These are phyloP conservation scores for Dendrobium officinale DNA, from an alignment of 106 monocot genomes.

Conservation along the genomic window DNA sequence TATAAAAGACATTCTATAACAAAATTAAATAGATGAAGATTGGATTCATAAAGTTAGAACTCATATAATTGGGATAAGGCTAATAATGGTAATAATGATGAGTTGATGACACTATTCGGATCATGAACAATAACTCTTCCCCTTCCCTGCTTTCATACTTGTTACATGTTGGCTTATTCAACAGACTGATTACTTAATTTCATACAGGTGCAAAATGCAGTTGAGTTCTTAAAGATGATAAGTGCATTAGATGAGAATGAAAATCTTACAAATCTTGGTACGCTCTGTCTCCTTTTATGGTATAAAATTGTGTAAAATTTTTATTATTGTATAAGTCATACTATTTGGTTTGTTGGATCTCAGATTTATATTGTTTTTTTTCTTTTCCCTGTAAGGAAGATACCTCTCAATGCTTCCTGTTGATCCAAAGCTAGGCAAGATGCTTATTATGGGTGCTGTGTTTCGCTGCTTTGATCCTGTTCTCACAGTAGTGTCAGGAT, in stretches of 20 bases:
- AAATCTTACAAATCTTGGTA: conserved; percentile 95
- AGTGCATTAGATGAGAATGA: conserved; percentile 88
- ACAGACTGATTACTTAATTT: not conserved
- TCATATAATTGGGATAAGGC: conserved; percentile 4
- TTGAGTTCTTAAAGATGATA: conserved; percentile 91
- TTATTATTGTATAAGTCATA: not conserved
- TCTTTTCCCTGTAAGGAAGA: conserved; percentile 36
- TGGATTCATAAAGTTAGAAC: not conserved
- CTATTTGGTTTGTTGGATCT: not conserved
- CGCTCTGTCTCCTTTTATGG: not conserved
- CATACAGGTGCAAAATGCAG: conserved; percentile 90
- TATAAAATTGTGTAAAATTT: not conserved
- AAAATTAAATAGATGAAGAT: not conserved
- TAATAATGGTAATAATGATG: not conserved
- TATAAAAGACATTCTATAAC: not conserved
- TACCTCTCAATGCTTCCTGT: conserved; percentile 99
- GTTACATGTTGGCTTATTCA: not conserved
- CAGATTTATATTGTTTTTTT: not conserved
- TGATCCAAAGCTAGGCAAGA: conserved; percentile 98
- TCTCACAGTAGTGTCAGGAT: conserved; percentile 86
- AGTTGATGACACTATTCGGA: not conserved
- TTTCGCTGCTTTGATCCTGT: conserved; percentile 88
- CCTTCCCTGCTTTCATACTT: too few species aligned
- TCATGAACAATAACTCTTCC: not conserved
- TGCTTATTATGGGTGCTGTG: conserved; percentile 96